Evolutionary conservation across 2,329 filamentous ascomycete genomes (phyloP).

Genomic region (Thelonectria rubi): DNA sequence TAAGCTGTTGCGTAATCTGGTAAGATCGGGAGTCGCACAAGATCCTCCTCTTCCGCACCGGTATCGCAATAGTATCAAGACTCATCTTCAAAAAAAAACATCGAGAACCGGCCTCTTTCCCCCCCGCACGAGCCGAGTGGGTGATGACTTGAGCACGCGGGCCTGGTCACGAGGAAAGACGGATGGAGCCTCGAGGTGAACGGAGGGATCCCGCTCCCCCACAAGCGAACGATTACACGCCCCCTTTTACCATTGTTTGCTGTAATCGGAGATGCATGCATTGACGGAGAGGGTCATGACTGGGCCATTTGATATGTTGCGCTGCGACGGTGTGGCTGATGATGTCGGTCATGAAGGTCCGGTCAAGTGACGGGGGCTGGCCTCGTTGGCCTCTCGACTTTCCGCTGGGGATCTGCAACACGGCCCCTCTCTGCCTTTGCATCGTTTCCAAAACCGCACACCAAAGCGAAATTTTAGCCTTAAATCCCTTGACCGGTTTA

Average conservation of each 20-base stretch:
- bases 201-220: too few relatives aligned
- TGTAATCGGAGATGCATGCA: too few relatives aligned
- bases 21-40: background rate
- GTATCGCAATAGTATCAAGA: constrained; percentile 1
- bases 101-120: background rate
- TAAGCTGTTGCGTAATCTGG: constrained; percentile 1
- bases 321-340: constrained; percentile 20
- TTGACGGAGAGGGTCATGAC: background rate
- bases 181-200: background rate
- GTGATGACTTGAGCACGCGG: constrained; percentile 1
- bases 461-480: too few relatives aligned
- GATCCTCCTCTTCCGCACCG: background rate
- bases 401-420: constrained; percentile 13
- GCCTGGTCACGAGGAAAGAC: constrained; percentile 6
- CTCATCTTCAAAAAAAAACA: background rate
- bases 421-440: too few relatives aligned
- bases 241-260: too few relatives aligned
- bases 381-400: constrained; percentile 5
- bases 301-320: background rate
- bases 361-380: background rate
- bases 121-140: background rate
- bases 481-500: background rate
- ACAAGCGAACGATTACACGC: too few relatives aligned
- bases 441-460: too few relatives aligned
- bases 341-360: constrained; percentile 19